phyloP scores from a whole-genome alignment of 73 alveolate species.

The Tetrahymena malaccensis region DNA sequence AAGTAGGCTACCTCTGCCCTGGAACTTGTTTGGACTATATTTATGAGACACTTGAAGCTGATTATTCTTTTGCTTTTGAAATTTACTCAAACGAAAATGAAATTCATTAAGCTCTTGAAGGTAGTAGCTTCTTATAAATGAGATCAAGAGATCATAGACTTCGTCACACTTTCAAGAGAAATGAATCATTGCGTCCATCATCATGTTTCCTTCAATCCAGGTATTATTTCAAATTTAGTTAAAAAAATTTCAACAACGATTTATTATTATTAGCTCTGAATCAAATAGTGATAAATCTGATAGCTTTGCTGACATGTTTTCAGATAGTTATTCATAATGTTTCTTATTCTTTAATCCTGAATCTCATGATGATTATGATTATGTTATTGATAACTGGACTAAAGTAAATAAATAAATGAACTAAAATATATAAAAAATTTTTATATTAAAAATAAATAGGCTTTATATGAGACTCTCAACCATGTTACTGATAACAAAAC shows the following conservation, averaged over 20 bases:
- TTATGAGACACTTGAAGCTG: slow-evolving; percentile 31
- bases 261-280: neutral
- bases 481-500: neutral
- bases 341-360: slow-evolving; percentile 46
- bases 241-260: neutral
- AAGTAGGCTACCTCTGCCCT: slow-evolving; percentile 44
- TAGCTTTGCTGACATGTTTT: neutral
- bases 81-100: slow-evolving; percentile 27
- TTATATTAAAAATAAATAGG: neutral
- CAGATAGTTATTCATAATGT: slow-evolving; percentile 10
- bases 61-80: slow-evolving; percentile 57
- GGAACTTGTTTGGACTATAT: slow-evolving; percentile 63
- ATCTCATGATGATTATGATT: slow-evolving; percentile 16
- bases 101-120: neutral
- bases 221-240: neutral
- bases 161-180: neutral
- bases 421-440: neutral
- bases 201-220: slow-evolving; percentile 24
- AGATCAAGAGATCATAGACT: neutral
- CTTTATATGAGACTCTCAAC: neutral
- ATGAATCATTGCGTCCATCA: neutral
- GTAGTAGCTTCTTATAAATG: neutral
- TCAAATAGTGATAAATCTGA: neutral
- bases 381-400: slow-evolving; percentile 37
- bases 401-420: neutral